Conservation (phyloP, 2,329 filamentous ascomycete genomes). For the Dactylonectria macrodidyma region DNA sequence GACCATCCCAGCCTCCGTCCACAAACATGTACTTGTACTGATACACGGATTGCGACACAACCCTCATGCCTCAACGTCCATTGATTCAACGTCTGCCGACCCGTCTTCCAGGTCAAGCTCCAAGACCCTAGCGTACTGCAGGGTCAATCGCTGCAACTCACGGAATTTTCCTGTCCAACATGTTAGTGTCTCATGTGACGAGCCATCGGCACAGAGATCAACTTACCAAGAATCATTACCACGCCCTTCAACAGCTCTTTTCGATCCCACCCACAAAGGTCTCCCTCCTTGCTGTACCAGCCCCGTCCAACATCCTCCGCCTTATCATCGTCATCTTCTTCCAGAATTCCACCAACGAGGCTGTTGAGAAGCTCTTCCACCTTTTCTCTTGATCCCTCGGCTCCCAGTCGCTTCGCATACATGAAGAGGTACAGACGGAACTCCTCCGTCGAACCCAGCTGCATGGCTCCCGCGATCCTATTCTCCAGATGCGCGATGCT, state of each 20-base stretch:
- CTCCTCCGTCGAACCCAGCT: slow-evolving; percentile 89
- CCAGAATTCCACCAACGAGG: slow-evolving; percentile 80
- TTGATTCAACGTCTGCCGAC: slow-evolving; percentile 59
- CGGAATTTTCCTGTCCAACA: slow-evolving; percentile 84
- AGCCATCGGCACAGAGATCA: slow-evolving; percentile 10
- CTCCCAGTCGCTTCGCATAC: slow-evolving; percentile 96
- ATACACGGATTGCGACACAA: slow-evolving; percentile 36
- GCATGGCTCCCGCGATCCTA: slow-evolving; percentile 88
- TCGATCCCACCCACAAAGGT: slow-evolving; percentile 92
- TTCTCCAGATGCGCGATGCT: slow-evolving; percentile 97
- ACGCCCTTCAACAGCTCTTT: slow-evolving; percentile 91
- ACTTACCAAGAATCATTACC: slow-evolving; percentile 90
- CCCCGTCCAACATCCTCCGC: slow-evolving; percentile 63
- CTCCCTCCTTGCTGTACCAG: slow-evolving; percentile 78
- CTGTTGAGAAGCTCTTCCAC: slow-evolving; percentile 92
- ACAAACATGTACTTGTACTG: slow-evolving; percentile 33
- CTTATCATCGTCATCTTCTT: slow-evolving; percentile 66
- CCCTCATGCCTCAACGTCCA: slow-evolving; percentile 58
- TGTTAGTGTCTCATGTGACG: slow-evolving; percentile 42
- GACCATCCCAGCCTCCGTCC: slow-evolving; percentile 17
- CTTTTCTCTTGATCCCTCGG: slow-evolving; percentile 88
- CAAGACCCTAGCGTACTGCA: slow-evolving; percentile 91
- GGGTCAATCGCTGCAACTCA: slow-evolving; percentile 93
- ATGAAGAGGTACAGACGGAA: slow-evolving; percentile 97
- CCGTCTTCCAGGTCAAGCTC: slow-evolving; percentile 70